Conservation (phyloP, 2,329 filamentous ascomycete genomes). For the Grosmannia penicillata region DNA sequence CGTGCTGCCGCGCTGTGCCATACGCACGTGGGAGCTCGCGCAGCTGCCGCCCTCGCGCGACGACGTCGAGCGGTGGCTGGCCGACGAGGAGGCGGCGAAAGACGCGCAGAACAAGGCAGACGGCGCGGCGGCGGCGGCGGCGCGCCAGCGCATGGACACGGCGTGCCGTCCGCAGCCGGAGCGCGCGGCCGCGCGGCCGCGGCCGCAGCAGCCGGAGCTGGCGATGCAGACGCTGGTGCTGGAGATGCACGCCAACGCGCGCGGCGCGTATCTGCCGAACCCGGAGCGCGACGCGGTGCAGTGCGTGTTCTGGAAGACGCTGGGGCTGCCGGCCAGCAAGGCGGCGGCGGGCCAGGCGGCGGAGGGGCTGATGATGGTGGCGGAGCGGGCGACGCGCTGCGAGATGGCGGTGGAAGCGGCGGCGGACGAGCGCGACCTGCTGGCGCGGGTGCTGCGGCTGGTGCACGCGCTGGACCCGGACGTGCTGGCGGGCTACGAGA, state of each 20-base stretch:
- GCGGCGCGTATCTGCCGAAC: slow-evolving; percentile 68
- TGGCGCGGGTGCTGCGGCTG: slow-evolving; percentile 75
- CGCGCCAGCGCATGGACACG: not conserved
- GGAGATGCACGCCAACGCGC: slow-evolving; percentile 81
- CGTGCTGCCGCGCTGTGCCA: not conserved
- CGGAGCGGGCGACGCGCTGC: slow-evolving; percentile 43
- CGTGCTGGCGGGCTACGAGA: slow-evolving; percentile 86
- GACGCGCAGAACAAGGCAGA: slow-evolving; percentile 9
- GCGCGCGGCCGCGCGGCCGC: not conserved
- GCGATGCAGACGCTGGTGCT: slow-evolving; percentile 97
- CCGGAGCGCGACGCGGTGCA: slow-evolving; percentile 81
- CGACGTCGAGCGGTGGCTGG: slow-evolving; percentile 59
- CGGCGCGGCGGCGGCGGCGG: not conserved
- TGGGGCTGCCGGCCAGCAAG: too few species aligned
- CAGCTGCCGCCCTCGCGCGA: slow-evolving; percentile 51
- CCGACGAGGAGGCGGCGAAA: slow-evolving; percentile 18
- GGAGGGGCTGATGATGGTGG: slow-evolving; percentile 55
- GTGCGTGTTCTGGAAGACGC: slow-evolving; percentile 83
- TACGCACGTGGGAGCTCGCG: slow-evolving; percentile 55
- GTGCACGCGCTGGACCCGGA: slow-evolving; percentile 79
- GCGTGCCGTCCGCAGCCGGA: not conserved
- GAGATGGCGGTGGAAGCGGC: slow-evolving; percentile 51
- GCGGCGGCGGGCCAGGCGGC: slow-evolving; percentile 21
- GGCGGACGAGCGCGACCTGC: slow-evolving; percentile 73
- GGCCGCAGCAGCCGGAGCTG: slow-evolving; percentile 24